Evolutionary conservation across 2,329 filamentous ascomycete species (phyloP).

Genomic region (Stachybotrys chartarum): DNA sequence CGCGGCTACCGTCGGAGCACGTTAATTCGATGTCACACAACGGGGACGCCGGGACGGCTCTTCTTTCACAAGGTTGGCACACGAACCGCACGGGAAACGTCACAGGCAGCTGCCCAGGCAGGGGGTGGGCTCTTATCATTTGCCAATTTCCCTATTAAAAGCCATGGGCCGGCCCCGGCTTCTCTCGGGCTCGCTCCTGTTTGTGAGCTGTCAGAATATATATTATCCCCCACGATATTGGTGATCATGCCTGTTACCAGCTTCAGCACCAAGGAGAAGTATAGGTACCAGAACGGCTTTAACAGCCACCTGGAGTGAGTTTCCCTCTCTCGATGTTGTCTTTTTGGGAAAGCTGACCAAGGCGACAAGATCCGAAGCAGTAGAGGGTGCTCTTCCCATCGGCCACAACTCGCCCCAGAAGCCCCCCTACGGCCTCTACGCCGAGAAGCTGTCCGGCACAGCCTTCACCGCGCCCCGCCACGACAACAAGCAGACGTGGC

Average conservation of each 20-base stretch:
- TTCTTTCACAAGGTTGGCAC: no score
- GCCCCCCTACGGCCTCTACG: conserved; percentile 69
- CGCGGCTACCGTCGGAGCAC: neutral
- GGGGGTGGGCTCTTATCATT: no score
- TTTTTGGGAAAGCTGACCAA: neutral
- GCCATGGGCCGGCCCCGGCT: neutral
- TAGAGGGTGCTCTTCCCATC: conserved; percentile 65
- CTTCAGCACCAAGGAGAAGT: conserved; percentile 47
- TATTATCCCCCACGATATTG: neutral
- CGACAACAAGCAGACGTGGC: conserved; percentile 65
- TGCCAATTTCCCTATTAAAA: neutral
- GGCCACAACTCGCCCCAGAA: conserved; percentile 80
- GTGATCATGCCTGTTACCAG: conserved; percentile 41
- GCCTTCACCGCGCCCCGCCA: conserved; percentile 63
- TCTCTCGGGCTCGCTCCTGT: no score
- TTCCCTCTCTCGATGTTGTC: neutral
- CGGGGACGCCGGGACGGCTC: no score
- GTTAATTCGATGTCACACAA: no score
- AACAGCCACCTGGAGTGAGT: conserved; percentile 68
- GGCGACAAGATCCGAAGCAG: conserved; percentile 59
- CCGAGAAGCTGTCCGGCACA: conserved; percentile 70
- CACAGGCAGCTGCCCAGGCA: no score
- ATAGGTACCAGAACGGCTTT: conserved; percentile 75
- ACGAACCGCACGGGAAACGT: no score
- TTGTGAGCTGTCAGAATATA: neutral